Base-by-base conservation (phyloP, 140 eudicot species). In the Cichorium intybus region DNA sequence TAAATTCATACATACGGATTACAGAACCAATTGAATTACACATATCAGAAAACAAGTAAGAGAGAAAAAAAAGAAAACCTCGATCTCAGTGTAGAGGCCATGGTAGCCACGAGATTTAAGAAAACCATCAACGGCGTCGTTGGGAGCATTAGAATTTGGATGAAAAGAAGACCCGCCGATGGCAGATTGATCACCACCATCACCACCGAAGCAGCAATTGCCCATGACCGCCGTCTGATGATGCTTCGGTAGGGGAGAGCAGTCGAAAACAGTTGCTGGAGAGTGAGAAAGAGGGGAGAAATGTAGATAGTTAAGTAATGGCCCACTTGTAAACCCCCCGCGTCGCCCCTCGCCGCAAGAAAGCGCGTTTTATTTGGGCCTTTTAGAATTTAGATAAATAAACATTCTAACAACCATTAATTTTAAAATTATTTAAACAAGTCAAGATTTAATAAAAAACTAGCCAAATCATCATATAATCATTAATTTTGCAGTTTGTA, bases 61-160 rank as follows among this genome's bases (percentile, higher is more conserved):
- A 62, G n/a, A 24, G 29, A 51, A 39, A 10, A 5, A 57, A 24
- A 72, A 14, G 18, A 41, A 50, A 22, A 86, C 99, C 99, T 93
- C 96, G 99, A 93, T 93, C 90, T 85, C 95, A 73, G 95, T 85
- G 80, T 60, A 93, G 21, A 93, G 95, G 53, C 93, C 95, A 21
- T 78, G 76, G 87, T 77, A 88, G 63, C 99, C 99, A 41, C 81
- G 99, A 64, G 82, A 79, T 72, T 63, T 83, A 62, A 93, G 85
- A 72, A 81, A 88, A 27, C 63, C 81, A 16, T 85, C 90, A 58
- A 88, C 91, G 60, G 96, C 99, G 31, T 93, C 99, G 77, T 93
- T 88, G 0, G 69, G 63, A 52, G 61, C 79, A 56, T 56, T 74
- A 43, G 69, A 64, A 27, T 56, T 70, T 20, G 47, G 60, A 35